A percentile compares a stretch with the other conserved stretches of the same genome.
phyloP scores from a whole-genome alignment of 2,329 filamentous ascomycete species.

The Alternaria alternata region DNA sequence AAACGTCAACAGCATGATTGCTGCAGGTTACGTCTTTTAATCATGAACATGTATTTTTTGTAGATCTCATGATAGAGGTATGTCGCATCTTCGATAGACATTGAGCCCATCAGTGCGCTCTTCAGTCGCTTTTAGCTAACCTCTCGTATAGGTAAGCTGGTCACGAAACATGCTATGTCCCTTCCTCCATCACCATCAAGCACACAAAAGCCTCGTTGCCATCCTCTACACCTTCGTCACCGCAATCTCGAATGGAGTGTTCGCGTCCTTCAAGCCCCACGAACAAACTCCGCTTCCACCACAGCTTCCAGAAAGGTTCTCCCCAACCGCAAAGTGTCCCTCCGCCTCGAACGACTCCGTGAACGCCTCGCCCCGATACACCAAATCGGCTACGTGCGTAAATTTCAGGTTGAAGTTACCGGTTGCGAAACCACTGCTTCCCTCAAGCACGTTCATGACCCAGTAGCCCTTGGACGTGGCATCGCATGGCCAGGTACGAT shows the following conservation, averaged over 20 bases:
- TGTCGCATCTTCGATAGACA: too few species aligned
- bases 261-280: constrained; percentile 12
- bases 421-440: constrained; percentile 12
- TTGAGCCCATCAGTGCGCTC: background rate
- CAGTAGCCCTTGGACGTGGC: constrained; percentile 30
- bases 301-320: constrained; percentile 28
- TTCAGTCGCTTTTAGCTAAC: background rate
- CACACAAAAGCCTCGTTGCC: background rate
- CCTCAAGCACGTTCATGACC: constrained; percentile 30
- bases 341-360: constrained; percentile 24
- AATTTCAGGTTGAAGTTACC: constrained; percentile 36
- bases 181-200: background rate
- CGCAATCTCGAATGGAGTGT: constrained; percentile 2
- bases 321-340: constrained; percentile 24
- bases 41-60: accelerated
- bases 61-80: background rate
- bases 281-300: constrained; percentile 31
- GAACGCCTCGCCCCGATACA: constrained; percentile 22
- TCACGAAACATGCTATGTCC: background rate
- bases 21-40: too few species aligned
- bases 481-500: constrained; percentile 39
- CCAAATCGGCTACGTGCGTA: constrained; percentile 26
- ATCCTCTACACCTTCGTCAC: background rate
- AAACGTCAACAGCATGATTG: background rate
- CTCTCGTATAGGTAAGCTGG: background rate